These are phyloP conservation scores for Pyrus bretschneideri DNA, from an alignment of 306 rosid genomes.

Conservation along the genomic window DNA sequence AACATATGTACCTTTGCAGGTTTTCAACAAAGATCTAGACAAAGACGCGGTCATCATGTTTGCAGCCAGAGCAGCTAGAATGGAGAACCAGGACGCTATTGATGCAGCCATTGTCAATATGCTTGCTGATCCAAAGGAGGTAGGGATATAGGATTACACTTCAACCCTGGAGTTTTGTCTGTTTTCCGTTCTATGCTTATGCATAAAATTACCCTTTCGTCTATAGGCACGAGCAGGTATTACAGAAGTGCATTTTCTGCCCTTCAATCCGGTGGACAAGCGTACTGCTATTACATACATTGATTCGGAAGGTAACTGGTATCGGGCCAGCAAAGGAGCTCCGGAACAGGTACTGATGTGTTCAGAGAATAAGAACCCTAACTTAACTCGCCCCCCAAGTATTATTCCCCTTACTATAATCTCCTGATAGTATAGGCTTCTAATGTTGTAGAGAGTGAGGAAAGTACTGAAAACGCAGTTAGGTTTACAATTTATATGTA, in stretches of 20 bases:
- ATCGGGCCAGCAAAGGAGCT: constrained; percentile 86
- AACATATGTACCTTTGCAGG: constrained; percentile 36
- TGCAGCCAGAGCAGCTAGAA: constrained; percentile 84
- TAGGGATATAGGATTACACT: constrained; percentile 11
- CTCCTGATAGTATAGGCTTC: not conserved
- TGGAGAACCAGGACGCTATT: constrained; percentile 84
- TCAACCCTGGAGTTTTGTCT: not conserved
- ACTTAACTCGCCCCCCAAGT: not conserved
- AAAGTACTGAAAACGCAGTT: not conserved
- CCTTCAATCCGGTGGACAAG: constrained; percentile 86
- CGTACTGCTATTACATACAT: constrained; percentile 82
- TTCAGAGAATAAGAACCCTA: not conserved
- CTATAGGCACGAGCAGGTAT: constrained; percentile 67
- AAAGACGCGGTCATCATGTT: constrained; percentile 55
- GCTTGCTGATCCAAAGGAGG: constrained; percentile 91
- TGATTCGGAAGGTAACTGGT: constrained; percentile 58
- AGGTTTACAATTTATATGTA: not conserved
- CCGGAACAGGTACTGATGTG: constrained; percentile 67
- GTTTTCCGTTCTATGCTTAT: constrained; percentile 10
- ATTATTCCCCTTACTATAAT: not conserved
- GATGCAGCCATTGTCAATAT: constrained; percentile 70
- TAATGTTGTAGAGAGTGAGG: not conserved
- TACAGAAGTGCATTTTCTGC: constrained; percentile 79
- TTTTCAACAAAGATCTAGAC: constrained; percentile 58
- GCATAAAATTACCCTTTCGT: not conserved